A percentile compares a stretch with the other conserved stretches of the same genome.
phyloP scores from a whole-genome alignment of 176 grass and related monocot species.

The Ensete ventricosum region DNA sequence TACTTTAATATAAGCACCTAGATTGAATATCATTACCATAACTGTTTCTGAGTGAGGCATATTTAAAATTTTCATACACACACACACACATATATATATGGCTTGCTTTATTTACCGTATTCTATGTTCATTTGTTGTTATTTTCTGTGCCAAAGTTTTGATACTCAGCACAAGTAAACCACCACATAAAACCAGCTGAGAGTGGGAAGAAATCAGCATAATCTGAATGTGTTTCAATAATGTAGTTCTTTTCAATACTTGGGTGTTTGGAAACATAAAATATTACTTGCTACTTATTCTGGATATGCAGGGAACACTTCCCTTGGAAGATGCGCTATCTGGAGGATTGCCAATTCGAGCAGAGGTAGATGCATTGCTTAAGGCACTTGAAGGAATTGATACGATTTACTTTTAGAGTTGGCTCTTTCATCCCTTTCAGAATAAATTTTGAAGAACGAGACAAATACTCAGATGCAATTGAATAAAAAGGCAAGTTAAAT shows the following conservation, averaged over 20 bases:
- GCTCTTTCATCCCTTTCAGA: constrained; percentile 76
- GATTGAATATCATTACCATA: too few relatives aligned
- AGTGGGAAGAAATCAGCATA: not conserved
- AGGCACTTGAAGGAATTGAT: constrained; percentile 79
- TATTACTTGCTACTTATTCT: not conserved
- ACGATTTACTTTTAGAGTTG: constrained; percentile 81
- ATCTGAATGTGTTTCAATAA: not conserved
- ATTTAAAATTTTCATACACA: too few relatives aligned
- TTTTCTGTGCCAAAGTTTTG: too few relatives aligned
- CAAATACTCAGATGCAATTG: constrained; percentile 60
- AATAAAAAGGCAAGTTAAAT: constrained; percentile 56
- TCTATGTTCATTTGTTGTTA: too few relatives aligned
- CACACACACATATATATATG: too few relatives aligned
- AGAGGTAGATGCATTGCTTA: constrained; percentile 59
- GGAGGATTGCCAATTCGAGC: constrained; percentile 60
- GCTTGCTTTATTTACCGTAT: too few relatives aligned
- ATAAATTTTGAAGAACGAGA: constrained; percentile 65
- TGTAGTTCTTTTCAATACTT: not conserved
- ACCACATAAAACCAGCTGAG: too few relatives aligned
- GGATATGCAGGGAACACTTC: constrained; percentile 51
- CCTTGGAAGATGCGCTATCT: constrained; percentile 77
- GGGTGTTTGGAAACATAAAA: not conserved
- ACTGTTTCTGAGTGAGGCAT: too few relatives aligned
- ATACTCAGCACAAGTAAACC: too few relatives aligned
- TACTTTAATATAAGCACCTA: too few relatives aligned